Evolutionary conservation across 257 asterid genomes (phyloP).

Genomic region (Henckelia pumila): DNA sequence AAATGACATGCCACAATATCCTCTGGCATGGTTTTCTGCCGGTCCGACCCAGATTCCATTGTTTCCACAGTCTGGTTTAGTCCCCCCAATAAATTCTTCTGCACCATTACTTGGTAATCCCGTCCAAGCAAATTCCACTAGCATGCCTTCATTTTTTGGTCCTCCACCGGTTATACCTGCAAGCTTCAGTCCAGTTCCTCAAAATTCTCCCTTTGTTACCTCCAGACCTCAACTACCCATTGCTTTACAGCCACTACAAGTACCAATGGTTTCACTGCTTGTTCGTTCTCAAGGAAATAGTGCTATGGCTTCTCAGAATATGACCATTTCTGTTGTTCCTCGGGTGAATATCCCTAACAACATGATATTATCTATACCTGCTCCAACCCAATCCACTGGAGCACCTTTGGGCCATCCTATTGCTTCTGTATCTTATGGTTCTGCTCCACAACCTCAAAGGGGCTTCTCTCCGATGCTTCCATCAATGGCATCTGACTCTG

Average conservation of each 20-base stretch:
- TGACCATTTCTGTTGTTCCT: constrained; percentile 29
- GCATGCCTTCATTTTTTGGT: constrained; percentile 45
- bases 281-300: constrained; percentile 36
- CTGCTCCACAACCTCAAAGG: constrained; percentile 32
- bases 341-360: constrained; percentile 31
- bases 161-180: constrained; percentile 43
- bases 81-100: constrained; percentile 32
- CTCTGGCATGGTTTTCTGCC: constrained; percentile 58
- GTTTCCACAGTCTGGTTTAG: constrained; percentile 34
- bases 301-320: constrained; percentile 35
- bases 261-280: constrained; percentile 27
- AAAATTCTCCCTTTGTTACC: constrained; percentile 39
- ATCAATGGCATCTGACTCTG: constrained; percentile 29
- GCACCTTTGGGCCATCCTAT: constrained; percentile 30
- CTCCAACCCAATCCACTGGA: constrained; percentile 36
- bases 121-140: constrained; percentile 35
- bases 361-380: constrained; percentile 39
- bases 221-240: constrained; percentile 41
- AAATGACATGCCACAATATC: constrained; percentile 49
- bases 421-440: constrained; percentile 21
- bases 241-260: constrained; percentile 37
- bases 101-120: constrained; percentile 36
- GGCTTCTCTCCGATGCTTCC: constrained; percentile 35
- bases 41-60: constrained; percentile 42
- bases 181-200: constrained; percentile 46